These are phyloP conservation scores for Saturnispora besseyi DNA, from an alignment of 805 yeast species.

Conservation along the genomic window DNA sequence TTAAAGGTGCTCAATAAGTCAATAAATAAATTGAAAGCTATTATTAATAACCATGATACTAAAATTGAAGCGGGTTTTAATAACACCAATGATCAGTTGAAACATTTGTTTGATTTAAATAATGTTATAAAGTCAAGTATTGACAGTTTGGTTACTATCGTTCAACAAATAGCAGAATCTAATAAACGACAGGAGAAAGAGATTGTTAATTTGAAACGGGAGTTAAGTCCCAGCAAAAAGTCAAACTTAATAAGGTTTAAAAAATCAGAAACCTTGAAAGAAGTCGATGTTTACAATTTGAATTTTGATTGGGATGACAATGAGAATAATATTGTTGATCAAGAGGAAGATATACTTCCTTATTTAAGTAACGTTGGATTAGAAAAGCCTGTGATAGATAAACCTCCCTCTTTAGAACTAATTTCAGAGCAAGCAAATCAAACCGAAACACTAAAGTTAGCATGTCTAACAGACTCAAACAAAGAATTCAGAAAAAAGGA, in stretches of 20 bases:
- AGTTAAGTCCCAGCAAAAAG: background rate
- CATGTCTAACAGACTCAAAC: background rate
- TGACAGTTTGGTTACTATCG: background rate
- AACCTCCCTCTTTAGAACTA: too few relatives aligned
- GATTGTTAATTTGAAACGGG: background rate
- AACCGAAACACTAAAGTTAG: background rate
- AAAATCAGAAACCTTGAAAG: background rate
- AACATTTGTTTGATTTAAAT: background rate
- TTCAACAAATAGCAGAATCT: background rate
- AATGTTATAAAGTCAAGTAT: background rate
- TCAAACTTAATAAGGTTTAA: background rate
- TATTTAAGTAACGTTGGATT: background rate
- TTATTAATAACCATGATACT: background rate
- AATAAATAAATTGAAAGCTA: background rate
- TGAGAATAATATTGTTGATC: background rate
- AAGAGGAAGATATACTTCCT: background rate
- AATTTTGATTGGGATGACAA: background rate
- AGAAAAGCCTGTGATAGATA: background rate
- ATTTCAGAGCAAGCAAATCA: background rate
- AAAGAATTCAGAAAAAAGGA: background rate
- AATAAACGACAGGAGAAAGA: background rate
- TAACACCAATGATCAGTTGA: background rate
- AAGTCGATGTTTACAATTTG: background rate
- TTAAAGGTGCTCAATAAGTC: background rate
- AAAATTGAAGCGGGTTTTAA: background rate